Evolutionary conservation across 345 rosid species (phyloP), one percentile per base, ranked within the genome.

Genomic region (Raphanus raphanistrum): DNA sequence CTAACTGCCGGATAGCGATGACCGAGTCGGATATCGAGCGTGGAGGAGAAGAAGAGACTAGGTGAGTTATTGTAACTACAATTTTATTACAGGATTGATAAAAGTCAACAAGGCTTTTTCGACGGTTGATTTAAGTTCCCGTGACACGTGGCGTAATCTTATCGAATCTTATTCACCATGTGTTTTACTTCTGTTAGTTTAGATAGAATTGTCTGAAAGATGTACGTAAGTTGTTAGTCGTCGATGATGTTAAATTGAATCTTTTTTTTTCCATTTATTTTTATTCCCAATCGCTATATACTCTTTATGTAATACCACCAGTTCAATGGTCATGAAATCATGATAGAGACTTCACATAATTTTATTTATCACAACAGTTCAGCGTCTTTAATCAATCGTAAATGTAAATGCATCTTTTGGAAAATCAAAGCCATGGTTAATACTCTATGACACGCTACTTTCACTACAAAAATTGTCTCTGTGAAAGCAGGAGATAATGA

Each of bases 21-120:
- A 9, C 75, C 7, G 55, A 50, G 55, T 50, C 55, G 16, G 91
- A 88, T 50, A 63, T 85, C 3, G 90, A 88, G 54, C 69, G 74
- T 62, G 94, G 90, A 11, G 79, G 59, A 6, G 59, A 7, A 7
- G 57, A 50, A 15, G 26, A 16, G 4, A 52, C 26, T 52, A 52
- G 59, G 26, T 52, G 59, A 52, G 59, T 17, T 4, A 63, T 79
- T 79, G 76, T 76, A 32, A 2, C 13, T 1, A 12, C 5, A 50
- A 59, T 2, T 35, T 25, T 9, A 48, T 25, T 58, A 65, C 58
- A 38, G 77, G 66, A 21, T 16, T 41, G 31, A 45, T 17, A 21
- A 17, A 78, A 52, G 58, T 77, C 72, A 71, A 63, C 59, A 29
- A 16, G 61, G 35, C 5, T 36, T 29, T 11, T 27, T 17, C 66